Evolutionary conservation across 805 yeast species (phyloP).

Genomic region (Metschnikowia koreensis): DNA sequence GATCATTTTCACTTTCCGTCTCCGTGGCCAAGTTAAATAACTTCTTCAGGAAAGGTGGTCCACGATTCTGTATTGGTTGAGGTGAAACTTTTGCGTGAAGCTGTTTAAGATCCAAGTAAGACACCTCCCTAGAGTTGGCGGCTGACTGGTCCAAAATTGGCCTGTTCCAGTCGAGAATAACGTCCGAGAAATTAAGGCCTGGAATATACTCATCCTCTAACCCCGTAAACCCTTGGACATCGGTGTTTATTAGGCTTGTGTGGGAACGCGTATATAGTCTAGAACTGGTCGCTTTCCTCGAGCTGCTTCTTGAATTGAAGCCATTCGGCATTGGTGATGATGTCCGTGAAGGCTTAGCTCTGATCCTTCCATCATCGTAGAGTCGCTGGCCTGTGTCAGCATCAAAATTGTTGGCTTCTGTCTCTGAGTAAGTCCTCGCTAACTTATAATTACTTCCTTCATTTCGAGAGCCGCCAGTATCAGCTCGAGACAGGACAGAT

Average conservation of each 20-base stretch:
- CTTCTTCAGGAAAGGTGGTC: slow-evolving; percentile 10
- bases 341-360: slow-evolving; percentile 37
- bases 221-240: slow-evolving; percentile 33
- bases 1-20: slow-evolving; percentile 10
- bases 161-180: slow-evolving; percentile 50
- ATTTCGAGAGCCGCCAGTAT: background rate
- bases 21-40: slow-evolving; percentile 6
- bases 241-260: slow-evolving; percentile 20
- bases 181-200: slow-evolving; percentile 56
- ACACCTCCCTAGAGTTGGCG: slow-evolving; percentile 33
- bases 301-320: slow-evolving; percentile 3
- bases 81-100: slow-evolving; percentile 46
- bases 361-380: slow-evolving; percentile 51
- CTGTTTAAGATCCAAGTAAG: slow-evolving; percentile 40
- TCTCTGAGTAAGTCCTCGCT: slow-evolving; percentile 62
- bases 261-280: slow-evolving; percentile 36
- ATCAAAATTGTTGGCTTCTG: slow-evolving; percentile 61
- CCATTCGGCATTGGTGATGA: slow-evolving; percentile 10
- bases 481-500: slow-evolving; percentile 5
- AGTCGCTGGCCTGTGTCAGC: slow-evolving; percentile 51
- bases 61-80: slow-evolving; percentile 33
- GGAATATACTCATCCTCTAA: slow-evolving; percentile 78
- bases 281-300: slow-evolving; percentile 4
- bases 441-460: slow-evolving; percentile 26
- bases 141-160: slow-evolving; percentile 31